Conservation (phyloP, 1,284 basidiomycete species). For the Pyrrhoderma lamaoense region DNA sequence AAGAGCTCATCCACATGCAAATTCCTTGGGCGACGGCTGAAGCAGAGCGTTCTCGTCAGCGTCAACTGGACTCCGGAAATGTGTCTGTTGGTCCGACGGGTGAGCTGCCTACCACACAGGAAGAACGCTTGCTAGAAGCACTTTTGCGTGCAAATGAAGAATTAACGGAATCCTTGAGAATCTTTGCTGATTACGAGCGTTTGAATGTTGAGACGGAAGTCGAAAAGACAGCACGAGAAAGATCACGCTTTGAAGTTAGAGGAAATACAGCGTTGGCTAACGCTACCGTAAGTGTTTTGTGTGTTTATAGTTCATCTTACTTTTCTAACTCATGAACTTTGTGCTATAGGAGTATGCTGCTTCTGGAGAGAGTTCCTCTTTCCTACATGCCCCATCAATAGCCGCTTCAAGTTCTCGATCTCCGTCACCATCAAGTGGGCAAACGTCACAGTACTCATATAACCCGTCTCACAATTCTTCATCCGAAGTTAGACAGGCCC, state of each 20-base stretch:
- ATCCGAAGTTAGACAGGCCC: too few species aligned
- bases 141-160: constrained; percentile 59
- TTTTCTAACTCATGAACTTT: neutral
- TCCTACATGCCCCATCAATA: constrained; percentile 9
- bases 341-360: neutral
- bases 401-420: constrained; percentile 22
- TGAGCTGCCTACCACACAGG: constrained; percentile 20
- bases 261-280: constrained; percentile 38
- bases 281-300: neutral
- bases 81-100: constrained; percentile 18
- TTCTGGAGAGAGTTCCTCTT: constrained; percentile 1
- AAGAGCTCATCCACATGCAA: constrained; percentile 67
- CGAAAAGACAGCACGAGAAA: constrained; percentile 39
- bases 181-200: constrained; percentile 60
- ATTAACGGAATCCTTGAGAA: constrained; percentile 39
- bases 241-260: constrained; percentile 49
- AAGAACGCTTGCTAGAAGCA: constrained; percentile 41
- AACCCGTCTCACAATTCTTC: neutral
- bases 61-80: constrained; percentile 16
- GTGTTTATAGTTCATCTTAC: neutral
- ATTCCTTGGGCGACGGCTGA: constrained; percentile 74
- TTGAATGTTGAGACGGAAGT: constrained; percentile 53
- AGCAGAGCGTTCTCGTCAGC: constrained; percentile 53
- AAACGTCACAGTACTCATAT: neutral
- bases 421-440: constrained; percentile 10